These are phyloP conservation scores for Primulina eburnea DNA, from an alignment of 257 asterid species.

Conservation along the genomic window DNA sequence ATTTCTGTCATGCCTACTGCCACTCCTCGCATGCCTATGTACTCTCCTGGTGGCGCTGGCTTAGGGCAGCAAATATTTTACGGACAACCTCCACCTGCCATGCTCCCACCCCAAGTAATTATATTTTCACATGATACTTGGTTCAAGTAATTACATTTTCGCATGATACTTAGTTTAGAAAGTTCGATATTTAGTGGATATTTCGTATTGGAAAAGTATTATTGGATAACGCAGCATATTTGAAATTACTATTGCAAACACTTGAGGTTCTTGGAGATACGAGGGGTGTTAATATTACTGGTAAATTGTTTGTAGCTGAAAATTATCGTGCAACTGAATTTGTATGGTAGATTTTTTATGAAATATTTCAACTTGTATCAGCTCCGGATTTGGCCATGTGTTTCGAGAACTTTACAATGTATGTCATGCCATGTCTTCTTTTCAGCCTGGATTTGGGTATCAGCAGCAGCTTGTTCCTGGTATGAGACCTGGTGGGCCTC, in stretches of 20 bases:
- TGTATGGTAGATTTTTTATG: not conserved
- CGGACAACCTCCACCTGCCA: constrained; percentile 83
- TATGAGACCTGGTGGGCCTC: constrained; percentile 87
- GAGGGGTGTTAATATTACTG: not conserved
- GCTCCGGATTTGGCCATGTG: not conserved
- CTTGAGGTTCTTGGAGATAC: not conserved
- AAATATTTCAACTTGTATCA: not conserved
- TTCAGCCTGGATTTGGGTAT: constrained; percentile 94
- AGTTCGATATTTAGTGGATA: constrained; percentile 3
- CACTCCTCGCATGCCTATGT: constrained; percentile 77
- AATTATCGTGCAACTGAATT: constrained; percentile 3
- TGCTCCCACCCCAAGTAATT: constrained; percentile 75
- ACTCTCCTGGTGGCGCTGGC: constrained; percentile 83
- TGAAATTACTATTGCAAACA: not conserved
- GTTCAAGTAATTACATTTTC: constrained; percentile 44
- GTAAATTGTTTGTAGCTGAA: not conserved
- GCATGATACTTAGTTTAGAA: not conserved
- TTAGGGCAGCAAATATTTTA: constrained; percentile 85
- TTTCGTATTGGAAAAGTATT: not conserved
- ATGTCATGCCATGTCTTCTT: constrained; percentile 4
- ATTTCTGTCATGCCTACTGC: constrained; percentile 66
- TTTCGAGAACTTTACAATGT: not conserved
- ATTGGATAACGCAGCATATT: not conserved
- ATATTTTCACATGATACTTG: constrained; percentile 10
- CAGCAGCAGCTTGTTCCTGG: constrained; percentile 98